Base-by-base conservation (phyloP, 2,329 filamentous ascomycete genomes). In the Fusarium sp. region DNA sequence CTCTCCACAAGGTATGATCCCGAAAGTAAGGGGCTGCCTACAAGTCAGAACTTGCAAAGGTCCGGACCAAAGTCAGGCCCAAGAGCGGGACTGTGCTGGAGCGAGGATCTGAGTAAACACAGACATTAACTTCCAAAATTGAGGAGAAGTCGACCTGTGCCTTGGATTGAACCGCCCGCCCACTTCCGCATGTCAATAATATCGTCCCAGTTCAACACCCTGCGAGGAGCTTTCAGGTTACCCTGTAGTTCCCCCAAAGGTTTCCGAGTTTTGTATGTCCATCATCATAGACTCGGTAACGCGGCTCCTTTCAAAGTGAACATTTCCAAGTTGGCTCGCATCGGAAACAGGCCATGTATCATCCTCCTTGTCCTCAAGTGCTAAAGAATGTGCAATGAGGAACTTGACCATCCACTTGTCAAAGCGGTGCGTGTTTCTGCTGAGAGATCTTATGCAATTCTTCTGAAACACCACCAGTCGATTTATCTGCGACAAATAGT, bases 321-420 rank as follows among this genome's bases (percentile, higher is more conserved):
- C 39, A 11, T 72, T 59, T 6, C 41, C 63, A 16, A 37, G 32
- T 23, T 64, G 35, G 2, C 7, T 23, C 18, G 41, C 45, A 13
- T 66, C 62, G 8, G 57, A 65, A 30, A 62, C 58, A 18, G 52
- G 23, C 66, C 68, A 70, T 1, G 27, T 7, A 2, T 81, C 20
- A 80, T 79, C 73, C 86, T 75, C 76, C 60, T 80, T 80, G 6
- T 80, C 78, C 30, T 82, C 80, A 4, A 83, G 69, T 9, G 73
- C 71, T 14, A 81, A 52, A 1, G 79, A 74, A 68, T 84, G 81
- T 37, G 82, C 78, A 14, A 82, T 76, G 1, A 83, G 72, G 58
- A 84, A 84, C 58, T 89, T 87, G 64, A 85, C 80, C 60, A 89
- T 85, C 63, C 88, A 87, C 57, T 80, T 81, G 72, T 91, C 89